Conservation (phyloP, 1,284 basidiomycete species). For the Rhodotorula sp. region DNA sequence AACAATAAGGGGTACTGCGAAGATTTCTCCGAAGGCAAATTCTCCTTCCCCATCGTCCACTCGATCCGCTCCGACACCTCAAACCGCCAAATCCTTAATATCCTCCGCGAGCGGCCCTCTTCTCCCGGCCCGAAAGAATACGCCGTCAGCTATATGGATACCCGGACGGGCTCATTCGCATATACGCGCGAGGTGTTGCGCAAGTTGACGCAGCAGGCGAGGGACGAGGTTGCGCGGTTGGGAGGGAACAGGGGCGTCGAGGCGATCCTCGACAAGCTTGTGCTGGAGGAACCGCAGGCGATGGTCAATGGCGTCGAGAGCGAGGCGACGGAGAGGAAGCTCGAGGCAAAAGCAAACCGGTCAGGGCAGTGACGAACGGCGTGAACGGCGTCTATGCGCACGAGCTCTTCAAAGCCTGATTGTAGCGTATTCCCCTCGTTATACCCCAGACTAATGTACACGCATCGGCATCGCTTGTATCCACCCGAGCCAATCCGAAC, state of each 20-base stretch:
- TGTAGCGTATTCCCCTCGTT: not conserved
- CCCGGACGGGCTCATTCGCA: constrained; percentile 69
- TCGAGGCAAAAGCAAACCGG: not conserved
- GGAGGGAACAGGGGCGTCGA: constrained; percentile 60
- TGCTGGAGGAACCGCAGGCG: constrained; percentile 18
- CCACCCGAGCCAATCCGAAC: too few relatives aligned
- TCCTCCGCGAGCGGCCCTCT: constrained; percentile 79
- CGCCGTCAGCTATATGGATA: constrained; percentile 70
- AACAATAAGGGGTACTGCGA: constrained; percentile 93
- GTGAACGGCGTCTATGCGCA: not conserved
- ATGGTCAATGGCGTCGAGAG: constrained; percentile 1
- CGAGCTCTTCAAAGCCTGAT: not conserved
- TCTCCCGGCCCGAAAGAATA: constrained; percentile 75
- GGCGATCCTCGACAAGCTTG: constrained; percentile 53
- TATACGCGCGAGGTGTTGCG: constrained; percentile 66
- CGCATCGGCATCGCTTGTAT: too few relatives aligned
- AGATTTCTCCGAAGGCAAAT: constrained; percentile 93
- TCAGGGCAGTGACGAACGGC: not conserved
- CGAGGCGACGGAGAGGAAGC: constrained; percentile 10
- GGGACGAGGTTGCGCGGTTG: constrained; percentile 57
- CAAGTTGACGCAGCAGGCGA: constrained; percentile 59
- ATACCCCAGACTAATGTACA: not conserved
- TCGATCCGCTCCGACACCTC: constrained; percentile 70
- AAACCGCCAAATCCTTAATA: constrained; percentile 76
- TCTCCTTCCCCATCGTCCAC: constrained; percentile 91